Conservation (phyloP, 2,329 filamentous ascomycete genomes). For the Alternaria tenuissima region DNA sequence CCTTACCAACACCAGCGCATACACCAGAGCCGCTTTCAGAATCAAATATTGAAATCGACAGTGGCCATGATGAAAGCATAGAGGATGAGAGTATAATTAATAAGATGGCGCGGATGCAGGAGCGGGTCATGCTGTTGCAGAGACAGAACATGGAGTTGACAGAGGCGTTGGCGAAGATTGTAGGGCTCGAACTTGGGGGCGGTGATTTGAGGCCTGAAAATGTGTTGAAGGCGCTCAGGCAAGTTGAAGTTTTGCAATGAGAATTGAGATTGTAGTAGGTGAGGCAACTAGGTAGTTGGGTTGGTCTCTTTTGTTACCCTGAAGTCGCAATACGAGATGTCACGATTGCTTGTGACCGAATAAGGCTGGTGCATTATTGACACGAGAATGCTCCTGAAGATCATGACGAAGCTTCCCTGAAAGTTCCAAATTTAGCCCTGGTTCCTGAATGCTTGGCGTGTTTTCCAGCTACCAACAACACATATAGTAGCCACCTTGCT, state of each 20-base stretch:
- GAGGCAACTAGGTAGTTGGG: not conserved
- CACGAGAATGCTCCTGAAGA: constrained; percentile 9
- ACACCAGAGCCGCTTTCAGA: constrained; percentile 23
- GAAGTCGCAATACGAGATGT: not conserved
- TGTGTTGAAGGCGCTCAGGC: constrained; percentile 24
- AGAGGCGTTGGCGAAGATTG: constrained; percentile 36
- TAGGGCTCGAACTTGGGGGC: constrained; percentile 33
- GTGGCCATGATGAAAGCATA: constrained; percentile 15
- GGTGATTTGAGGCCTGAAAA: constrained; percentile 30
- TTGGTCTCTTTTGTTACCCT: not conserved
- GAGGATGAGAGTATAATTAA: constrained; percentile 15
- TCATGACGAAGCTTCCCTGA: constrained; percentile 1
- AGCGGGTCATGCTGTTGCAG: constrained; percentile 31
- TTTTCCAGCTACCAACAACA: constrained; percentile 3
- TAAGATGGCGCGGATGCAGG: constrained; percentile 30
- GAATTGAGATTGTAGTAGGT: not conserved
- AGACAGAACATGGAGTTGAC: constrained; percentile 37
- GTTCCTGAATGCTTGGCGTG: constrained; percentile 12
- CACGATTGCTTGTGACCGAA: not conserved
- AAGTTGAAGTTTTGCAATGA: not conserved
- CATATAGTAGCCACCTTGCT: not conserved
- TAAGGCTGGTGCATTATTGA: not conserved
- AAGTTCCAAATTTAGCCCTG: constrained; percentile 20
- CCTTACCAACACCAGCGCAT: constrained; percentile 24
- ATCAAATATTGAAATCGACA: constrained; percentile 5